Evolutionary conservation across 2,329 filamentous ascomycete species (phyloP), one percentile per base, ranked within the genome.

Genomic region (Hortaea werneckii): DNA sequence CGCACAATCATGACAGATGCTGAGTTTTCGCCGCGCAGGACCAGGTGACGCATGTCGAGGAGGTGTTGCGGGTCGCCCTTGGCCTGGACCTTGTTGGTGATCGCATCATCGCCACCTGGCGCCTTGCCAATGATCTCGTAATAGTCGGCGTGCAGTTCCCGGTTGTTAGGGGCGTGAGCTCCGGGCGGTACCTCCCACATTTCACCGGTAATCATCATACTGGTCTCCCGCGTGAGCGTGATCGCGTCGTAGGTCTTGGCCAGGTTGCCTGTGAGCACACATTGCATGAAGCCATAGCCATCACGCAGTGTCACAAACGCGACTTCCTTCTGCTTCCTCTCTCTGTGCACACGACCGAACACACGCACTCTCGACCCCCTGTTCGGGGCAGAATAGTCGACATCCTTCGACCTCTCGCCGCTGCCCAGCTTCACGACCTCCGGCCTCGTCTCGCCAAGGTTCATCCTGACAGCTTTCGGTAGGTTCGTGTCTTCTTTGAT

Each of bases 161-260:
- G 85, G 74, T 83, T 74, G 69, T 87, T 81, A 41, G 87, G 87
- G 1, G 89, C 89, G 49, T 83, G 80, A 52, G 83, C 79, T 45
- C 85, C 86, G 26, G 78, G 76, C 7, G 85, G 89, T 4, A 95
- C 83, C 59, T 85, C 77, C 63, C 79, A 80, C 75, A 95, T 80
- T 73, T 94, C 85, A 56, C 89, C 89, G 50, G 80, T 80, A 47
- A 95, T 79, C 58, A 82, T 81, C 61, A 95, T 80, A 43, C 87
- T 87, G n/a, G 87, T 92, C 69, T 90, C 88, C 51, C 84, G 81
- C 29, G 87, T 86, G 56, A 95, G 78, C 26, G 84, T 88, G 57
- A 94, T 73, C 51, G 87, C 85, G 61, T 94, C 87, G 71, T 94
- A 94, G n/a, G 86, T 90, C 74, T 87, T 88, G 55, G 87, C 83